Evolutionary conservation across 768 basidiomycete species (phyloP), one percentile per base, ranked within the genome.

Genomic region (Lentinula lateritia): DNA sequence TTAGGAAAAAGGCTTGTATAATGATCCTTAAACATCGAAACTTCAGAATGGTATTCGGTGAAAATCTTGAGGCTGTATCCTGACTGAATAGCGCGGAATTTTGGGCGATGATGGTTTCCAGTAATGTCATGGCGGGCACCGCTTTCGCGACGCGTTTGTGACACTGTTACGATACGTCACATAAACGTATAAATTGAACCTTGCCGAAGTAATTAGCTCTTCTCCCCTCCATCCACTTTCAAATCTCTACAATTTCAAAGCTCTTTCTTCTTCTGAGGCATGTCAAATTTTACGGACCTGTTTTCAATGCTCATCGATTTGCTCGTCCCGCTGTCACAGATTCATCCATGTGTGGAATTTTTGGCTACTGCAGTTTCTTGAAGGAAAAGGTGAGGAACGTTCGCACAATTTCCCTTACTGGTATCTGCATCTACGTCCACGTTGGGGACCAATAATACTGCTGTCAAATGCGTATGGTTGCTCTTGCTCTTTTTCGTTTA

Each of bases 291-390:
- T 28, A 20, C 7, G 2, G 8, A 45, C 12, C 12, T 5, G 1
- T 13, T 5, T 28, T n/a, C 23, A 4, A 12, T 2, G 9, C 41
- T 32, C 15, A 42, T 42, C 18, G 13, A 23, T 35, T 41, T 15
- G 12, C 10, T 56, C 41, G 38, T 18, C 32, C 20, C 46, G 20
- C 6, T 23, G 23, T 42, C 41, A 34, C 46, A 60, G 58, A 36
- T 60, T 23, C 41, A 45, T 46, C 60, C 64, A 85, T 86, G 85
- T 87, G 85, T 70, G 89, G 89, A 69, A 90, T 90, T 75, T 90
- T 91, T 69, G 87, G 78, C 48, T 91, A 90, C 76, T 88, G 86
- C 77, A 88, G 82, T 69, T 91, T 74, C 78, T 79, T 91, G 66
- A 82, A 83, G 69, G 89, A 91, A 74, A 88, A 88, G 79, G 86